phyloP scores from a whole-genome alignment of 352 stramenopile species.

The Phytophthora citricola region DNA sequence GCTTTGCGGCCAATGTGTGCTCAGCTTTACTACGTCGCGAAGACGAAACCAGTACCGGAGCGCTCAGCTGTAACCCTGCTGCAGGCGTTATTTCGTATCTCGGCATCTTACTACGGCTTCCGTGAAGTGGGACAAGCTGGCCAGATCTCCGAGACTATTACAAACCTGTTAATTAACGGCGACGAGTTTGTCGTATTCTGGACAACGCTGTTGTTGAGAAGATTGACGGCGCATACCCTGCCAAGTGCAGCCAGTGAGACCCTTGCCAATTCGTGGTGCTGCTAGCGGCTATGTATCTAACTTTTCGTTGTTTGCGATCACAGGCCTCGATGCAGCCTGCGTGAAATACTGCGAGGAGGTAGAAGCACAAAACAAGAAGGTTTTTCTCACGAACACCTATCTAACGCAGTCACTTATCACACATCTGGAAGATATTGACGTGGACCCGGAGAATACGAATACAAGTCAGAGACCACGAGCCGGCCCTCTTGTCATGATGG shows the following conservation, averaged over 20 bases:
- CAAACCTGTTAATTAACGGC: slow-evolving; percentile 77
- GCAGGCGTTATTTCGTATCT: slow-evolving; percentile 87
- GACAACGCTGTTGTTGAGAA: slow-evolving; percentile 75
- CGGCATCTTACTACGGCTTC: slow-evolving; percentile 88
- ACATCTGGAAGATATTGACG: slow-evolving; percentile 65
- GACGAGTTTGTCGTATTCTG: slow-evolving; percentile 91
- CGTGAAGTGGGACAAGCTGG: slow-evolving; percentile 79
- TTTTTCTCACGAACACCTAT: slow-evolving; percentile 79
- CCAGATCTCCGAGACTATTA: slow-evolving; percentile 82
- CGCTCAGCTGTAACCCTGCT: slow-evolving; percentile 76
- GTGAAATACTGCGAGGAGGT: slow-evolving; percentile 74
- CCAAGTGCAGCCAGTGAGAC: slow-evolving; percentile 54
- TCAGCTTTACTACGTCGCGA: slow-evolving; percentile 82
- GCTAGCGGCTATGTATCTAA: neutral
- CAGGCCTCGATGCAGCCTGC: slow-evolving; percentile 57
- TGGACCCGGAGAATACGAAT: slow-evolving; percentile 41
- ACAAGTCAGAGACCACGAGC: slow-evolving; percentile 10
- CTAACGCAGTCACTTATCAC: slow-evolving; percentile 68
- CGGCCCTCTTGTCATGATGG: slow-evolving; percentile 91
- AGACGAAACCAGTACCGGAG: slow-evolving; percentile 67
- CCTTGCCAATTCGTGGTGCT: slow-evolving; percentile 6
- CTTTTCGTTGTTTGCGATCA: slow-evolving; percentile 8
- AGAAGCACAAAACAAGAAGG: slow-evolving; percentile 76
- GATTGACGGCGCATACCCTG: slow-evolving; percentile 60
- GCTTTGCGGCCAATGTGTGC: slow-evolving; percentile 81